Base-by-base conservation (phyloP, 2,329 filamentous ascomycete species). In the Rutstroemia sydowiana region DNA sequence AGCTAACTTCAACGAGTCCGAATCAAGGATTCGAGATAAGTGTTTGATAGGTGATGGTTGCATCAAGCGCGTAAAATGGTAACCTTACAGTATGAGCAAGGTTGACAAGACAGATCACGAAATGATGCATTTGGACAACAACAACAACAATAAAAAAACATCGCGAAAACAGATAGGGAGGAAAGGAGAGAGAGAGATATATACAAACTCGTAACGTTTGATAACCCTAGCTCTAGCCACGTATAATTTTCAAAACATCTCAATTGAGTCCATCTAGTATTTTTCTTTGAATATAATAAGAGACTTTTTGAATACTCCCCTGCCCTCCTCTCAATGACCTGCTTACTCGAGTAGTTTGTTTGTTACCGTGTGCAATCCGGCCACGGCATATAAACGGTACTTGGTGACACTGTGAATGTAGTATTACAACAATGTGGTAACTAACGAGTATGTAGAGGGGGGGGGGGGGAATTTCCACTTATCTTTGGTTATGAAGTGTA, bases 51-150 rank as follows among this genome's bases (percentile, higher is more conserved):
- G 62, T 28, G n/a, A 14, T 32, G 44, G 30, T 21, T 41, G 44
- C 34, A 23, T 31, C 26, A 55, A 57, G 59, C 61, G 62, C 60
- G 72, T 53, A 69, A 71, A 60, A 54, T 48, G 55, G 11, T 20
- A 13, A 16, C 11, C 14, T 11, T 11, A 20, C 36, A 4, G 8
- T 20, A 39, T 39, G 20, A 4, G 8, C n/a, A 39, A 18, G 20
- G 8, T 18, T 20, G 14, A 39, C 36, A 20, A 16, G 14, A 39
- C 36, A 20, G 9, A 39, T 8, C 36, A 18, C 36, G 16, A 26
- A 26, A n/a, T 39, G 16, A 23, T 20, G 11, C 21, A 3, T 42
- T 21, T 14, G 7, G 16, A 39, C 10, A 39, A 39, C 16, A 39
- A 39, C 36, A 39, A 18, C 36, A 32, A 32, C 7, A 32, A 23